Evolutionary conservation across 2,329 filamentous ascomycete species (phyloP).

Genomic region (Rhinocladiella similis): DNA sequence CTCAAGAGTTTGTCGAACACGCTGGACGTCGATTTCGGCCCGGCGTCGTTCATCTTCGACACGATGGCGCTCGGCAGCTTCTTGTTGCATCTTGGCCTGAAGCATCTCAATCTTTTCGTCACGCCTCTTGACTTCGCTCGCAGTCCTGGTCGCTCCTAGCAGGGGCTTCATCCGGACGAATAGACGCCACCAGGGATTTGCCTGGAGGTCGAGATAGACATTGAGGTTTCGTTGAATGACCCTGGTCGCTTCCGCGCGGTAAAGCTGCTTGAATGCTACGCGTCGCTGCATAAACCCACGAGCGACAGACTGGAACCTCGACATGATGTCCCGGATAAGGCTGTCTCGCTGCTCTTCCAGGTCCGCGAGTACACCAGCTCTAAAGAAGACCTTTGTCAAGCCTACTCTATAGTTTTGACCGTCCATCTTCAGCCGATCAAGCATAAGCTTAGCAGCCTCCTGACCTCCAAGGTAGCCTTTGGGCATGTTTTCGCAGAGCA

Average conservation of each 20-base stretch:
- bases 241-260: constrained; percentile 88
- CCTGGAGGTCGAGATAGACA: constrained; percentile 83
- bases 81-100: constrained; percentile 77
- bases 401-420: constrained; percentile 86
- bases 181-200: constrained; percentile 96
- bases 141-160: constrained; percentile 85
- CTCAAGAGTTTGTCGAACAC: constrained; percentile 90
- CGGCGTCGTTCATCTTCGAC: constrained; percentile 90
- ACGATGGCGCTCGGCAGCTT: constrained; percentile 71
- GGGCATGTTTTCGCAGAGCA: constrained; percentile 84
- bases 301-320: constrained; percentile 86
- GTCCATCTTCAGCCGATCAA: constrained; percentile 85
- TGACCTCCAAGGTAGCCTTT: constrained; percentile 91
- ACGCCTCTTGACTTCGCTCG: constrained; percentile 88
- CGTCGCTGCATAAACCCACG: constrained; percentile 86
- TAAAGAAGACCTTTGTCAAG: constrained; percentile 96
- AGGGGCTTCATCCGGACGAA: constrained; percentile 94
- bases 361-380: constrained; percentile 91
- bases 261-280: constrained; percentile 87
- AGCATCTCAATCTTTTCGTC: constrained; percentile 91
- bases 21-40: constrained; percentile 80
- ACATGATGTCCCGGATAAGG: constrained; percentile 91
- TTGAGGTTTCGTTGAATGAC: constrained; percentile 96
- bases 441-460: constrained; percentile 77
- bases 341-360: constrained; percentile 93